phyloP scores from a whole-genome alignment of 2,329 filamentous ascomycete genomes.

The Pseudogymnoascus sp. region DNA sequence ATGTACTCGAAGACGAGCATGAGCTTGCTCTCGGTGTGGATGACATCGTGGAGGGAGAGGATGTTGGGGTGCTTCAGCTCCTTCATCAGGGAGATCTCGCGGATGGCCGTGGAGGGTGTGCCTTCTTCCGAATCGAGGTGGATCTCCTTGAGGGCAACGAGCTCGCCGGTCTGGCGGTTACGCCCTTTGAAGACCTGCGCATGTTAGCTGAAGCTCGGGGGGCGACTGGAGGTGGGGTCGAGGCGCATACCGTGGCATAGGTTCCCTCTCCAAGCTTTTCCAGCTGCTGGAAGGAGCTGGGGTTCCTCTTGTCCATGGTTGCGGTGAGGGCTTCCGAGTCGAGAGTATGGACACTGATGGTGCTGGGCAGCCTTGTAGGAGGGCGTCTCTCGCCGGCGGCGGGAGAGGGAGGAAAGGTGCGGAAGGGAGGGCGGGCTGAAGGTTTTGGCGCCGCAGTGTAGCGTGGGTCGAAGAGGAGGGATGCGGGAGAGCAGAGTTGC shows the following conservation, averaged over 20 bases:
- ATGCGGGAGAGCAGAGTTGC: constrained; percentile 31
- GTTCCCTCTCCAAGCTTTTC: constrained; percentile 98
- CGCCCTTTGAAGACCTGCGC: constrained; percentile 91
- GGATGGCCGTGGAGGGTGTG: constrained; percentile 92
- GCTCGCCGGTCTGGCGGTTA: constrained; percentile 92
- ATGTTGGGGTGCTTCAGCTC: constrained; percentile 99
- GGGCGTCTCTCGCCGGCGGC: constrained; percentile 14
- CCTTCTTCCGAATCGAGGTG: constrained; percentile 98
- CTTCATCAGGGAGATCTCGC: constrained; percentile 98
- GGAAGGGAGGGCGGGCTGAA: constrained; percentile 18
- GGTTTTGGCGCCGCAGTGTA: constrained; percentile 29
- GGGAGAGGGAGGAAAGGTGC: constrained; percentile 27
- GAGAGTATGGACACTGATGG: constrained; percentile 27
- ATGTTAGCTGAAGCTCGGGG: constrained; percentile 19
- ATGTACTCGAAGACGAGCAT: constrained; percentile 99
- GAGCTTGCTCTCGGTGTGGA: constrained; percentile 98
- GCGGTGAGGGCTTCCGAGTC: constrained; percentile 18
- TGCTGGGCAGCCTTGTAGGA: constrained; percentile 23
- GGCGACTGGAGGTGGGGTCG: neutral
- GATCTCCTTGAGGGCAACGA: constrained; percentile 96
- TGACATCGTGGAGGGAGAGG: constrained; percentile 93
- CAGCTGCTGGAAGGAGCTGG: constrained; percentile 97
- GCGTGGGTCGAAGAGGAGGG: constrained; percentile 33
- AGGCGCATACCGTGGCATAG: constrained; percentile 73
- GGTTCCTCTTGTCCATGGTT: constrained; percentile 83